phyloP scores from a whole-genome alignment of 306 rosid genomes.

The Delonix regia region DNA sequence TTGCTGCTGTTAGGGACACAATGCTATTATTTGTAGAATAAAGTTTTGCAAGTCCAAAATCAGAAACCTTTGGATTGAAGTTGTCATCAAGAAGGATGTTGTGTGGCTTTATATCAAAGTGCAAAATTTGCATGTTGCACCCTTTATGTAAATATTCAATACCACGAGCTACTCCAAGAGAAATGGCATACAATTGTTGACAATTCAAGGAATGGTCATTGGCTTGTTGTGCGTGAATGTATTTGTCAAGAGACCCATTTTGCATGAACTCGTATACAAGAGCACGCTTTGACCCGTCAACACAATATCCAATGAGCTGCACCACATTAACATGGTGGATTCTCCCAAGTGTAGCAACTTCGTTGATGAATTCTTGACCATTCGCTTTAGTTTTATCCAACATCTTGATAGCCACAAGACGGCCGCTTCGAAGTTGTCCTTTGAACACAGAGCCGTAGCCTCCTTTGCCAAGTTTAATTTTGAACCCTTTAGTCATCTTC shows the following conservation, averaged over 20 bases:
- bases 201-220: not conserved
- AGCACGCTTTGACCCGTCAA: not conserved
- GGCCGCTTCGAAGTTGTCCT: conserved; percentile 33
- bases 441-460: conserved; percentile 34
- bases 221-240: not conserved
- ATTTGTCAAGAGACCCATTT: conserved; percentile 31
- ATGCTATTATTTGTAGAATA: conserved; percentile 17
- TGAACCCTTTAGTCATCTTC: conserved; percentile 20
- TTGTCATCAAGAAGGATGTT: conserved; percentile 15
- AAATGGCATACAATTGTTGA: conserved; percentile 9
- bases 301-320: not conserved
- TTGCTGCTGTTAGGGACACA: conserved; percentile 24
- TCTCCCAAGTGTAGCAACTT: conserved; percentile 35
- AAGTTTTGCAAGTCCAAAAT: conserved; percentile 38
- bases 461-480: conserved; percentile 17
- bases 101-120: conserved; percentile 31
- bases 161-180: conserved; percentile 34
- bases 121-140: not conserved
- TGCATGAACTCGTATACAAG: conserved; percentile 27
- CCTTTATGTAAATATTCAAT: conserved; percentile 6
- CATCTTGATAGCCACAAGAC: conserved; percentile 32
- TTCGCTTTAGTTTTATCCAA: conserved; percentile 15
- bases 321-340: conserved; percentile 43
- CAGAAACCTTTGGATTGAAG: conserved; percentile 31
- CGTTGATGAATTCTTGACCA: conserved; percentile 35